A percentile compares a stretch with the other conserved stretches of the same genome.
Conservation (phyloP, 2,329 filamentous ascomycete species). For the Pestalotiopsis sp. region DNA sequence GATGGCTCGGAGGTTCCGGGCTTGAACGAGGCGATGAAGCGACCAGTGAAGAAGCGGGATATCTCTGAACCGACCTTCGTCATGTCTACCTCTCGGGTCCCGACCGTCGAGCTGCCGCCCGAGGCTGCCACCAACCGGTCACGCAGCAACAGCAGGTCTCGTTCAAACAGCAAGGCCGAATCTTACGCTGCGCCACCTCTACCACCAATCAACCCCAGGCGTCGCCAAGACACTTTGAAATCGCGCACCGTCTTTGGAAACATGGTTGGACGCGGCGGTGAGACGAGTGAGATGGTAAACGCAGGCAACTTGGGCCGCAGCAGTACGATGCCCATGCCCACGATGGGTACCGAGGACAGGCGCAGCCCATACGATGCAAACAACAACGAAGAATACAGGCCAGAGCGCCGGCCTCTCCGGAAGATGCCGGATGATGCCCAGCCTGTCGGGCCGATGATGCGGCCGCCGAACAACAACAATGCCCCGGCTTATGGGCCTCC, state of each 20-base stretch:
- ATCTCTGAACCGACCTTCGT: slow-evolving; percentile 54
- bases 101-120: slow-evolving; percentile 42
- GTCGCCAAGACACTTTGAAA: slow-evolving; percentile 40
- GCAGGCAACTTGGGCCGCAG: slow-evolving; percentile 29
- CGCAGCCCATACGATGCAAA: slow-evolving; percentile 33
- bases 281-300: slow-evolving; percentile 30
- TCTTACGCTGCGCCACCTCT: slow-evolving; percentile 48
- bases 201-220: slow-evolving; percentile 61
- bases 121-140: slow-evolving; percentile 33
- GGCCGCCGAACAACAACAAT: slow-evolving; percentile 18
- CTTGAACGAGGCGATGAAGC: slow-evolving; percentile 42
- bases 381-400: slow-evolving; percentile 43
- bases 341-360: slow-evolving; percentile 23
- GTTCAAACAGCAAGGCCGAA: slow-evolving; percentile 39
- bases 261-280: slow-evolving; percentile 36
- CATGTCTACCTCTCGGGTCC: slow-evolving; percentile 47
- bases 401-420: slow-evolving; percentile 42
- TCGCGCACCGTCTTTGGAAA: slow-evolving; percentile 43
- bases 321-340: neutral
- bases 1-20: slow-evolving; percentile 26
- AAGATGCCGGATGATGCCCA: slow-evolving; percentile 44
- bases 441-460: slow-evolving; percentile 18
- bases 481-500: slow-evolving; percentile 33
- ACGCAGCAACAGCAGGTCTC: slow-evolving; percentile 39
- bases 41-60: slow-evolving; percentile 47